A percentile compares a stretch with the other conserved stretches of the same genome.
Conservation (phyloP, 2,329 filamentous ascomycete species). For the Cercospora sesami region DNA sequence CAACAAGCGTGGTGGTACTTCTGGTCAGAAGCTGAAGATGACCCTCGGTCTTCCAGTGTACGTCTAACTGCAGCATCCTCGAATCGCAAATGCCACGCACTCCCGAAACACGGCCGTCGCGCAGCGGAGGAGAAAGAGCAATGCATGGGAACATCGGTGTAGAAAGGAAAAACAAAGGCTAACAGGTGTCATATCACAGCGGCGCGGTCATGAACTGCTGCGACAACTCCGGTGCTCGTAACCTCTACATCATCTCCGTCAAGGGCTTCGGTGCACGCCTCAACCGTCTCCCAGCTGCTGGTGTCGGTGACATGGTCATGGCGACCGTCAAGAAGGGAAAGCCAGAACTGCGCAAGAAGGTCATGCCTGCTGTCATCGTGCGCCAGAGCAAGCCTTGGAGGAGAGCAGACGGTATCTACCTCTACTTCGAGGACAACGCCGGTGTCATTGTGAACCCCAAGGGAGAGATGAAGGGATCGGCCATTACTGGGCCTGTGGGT, state of each 20-base stretch:
- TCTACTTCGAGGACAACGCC: conserved; percentile 99
- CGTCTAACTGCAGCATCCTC: conserved; percentile 48
- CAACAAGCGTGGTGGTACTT: conserved; percentile 70
- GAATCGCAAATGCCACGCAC: conserved; percentile 11
- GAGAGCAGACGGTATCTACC: conserved; percentile 95
- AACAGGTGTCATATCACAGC: conserved; percentile 51
- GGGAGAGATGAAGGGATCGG: conserved; percentile 99
- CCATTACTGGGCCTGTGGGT: conserved; percentile 97
- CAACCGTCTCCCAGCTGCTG: conserved; percentile 94
- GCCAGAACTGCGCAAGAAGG: conserved; percentile 99
- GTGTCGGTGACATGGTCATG: conserved; percentile 99
- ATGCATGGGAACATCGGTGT: neutral
- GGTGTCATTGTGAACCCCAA: conserved; percentile 99
- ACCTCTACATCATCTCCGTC: conserved; percentile 99
- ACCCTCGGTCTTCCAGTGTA: conserved; percentile 99
- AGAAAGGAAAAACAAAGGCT: conserved; percentile 12
- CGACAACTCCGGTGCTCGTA: conserved; percentile 96
- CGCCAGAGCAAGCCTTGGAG: conserved; percentile 99
- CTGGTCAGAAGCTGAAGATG: conserved; percentile 99
- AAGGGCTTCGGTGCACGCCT: conserved; percentile 97
- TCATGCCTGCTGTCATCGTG: conserved; percentile 99
- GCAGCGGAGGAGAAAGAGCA: conserved; percentile 6
- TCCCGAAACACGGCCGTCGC: neutral
- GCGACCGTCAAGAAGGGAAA: conserved; percentile 99
- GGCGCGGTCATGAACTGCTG: conserved; percentile 99